Conservation (phyloP, 1,284 basidiomycete species). For the Cryptococcus deneoformans region DNA sequence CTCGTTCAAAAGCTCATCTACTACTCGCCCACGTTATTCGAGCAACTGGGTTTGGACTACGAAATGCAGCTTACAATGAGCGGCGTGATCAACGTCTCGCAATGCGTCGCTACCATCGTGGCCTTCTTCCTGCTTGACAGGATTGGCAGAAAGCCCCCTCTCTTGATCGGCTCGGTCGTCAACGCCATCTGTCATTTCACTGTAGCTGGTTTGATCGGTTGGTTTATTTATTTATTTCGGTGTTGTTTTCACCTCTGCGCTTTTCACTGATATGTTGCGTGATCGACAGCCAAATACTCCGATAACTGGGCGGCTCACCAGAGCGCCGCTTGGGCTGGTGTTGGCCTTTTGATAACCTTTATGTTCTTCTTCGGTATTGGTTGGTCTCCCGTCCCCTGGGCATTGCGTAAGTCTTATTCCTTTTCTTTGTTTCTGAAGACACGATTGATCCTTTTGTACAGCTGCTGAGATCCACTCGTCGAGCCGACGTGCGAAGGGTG, state of each 20-base stretch:
- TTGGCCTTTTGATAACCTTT: constrained; percentile 25
- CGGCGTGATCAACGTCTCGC: constrained; percentile 44
- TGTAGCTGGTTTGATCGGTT: constrained; percentile 24
- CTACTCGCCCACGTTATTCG: constrained; percentile 26
- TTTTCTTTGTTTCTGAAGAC: background rate
- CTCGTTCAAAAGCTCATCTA: background rate
- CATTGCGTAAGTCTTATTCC: background rate
- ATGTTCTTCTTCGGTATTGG: constrained; percentile 19
- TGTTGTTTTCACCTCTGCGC: no score
- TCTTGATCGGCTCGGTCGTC: constrained; percentile 26
- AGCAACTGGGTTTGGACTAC: constrained; percentile 32
- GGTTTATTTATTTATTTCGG: no score
- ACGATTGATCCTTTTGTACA: background rate
- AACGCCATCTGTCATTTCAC: constrained; percentile 21
- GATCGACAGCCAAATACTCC: constrained; percentile 10
- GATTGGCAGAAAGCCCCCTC: constrained; percentile 40
- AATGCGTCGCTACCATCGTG: constrained; percentile 36
- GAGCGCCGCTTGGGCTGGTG: constrained; percentile 23
- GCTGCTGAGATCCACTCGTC: constrained; percentile 30
- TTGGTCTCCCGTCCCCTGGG: constrained; percentile 17
- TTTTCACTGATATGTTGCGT: no score
- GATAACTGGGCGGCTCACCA: constrained; percentile 21
- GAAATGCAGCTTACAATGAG: constrained; percentile 30
- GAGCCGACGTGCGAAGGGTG: constrained; percentile 4
- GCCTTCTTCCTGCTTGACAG: constrained; percentile 45